Evolutionary conservation across 495 filamentous ascomycete genomes (phyloP).

Genomic region (Cairneyella variabilis): DNA sequence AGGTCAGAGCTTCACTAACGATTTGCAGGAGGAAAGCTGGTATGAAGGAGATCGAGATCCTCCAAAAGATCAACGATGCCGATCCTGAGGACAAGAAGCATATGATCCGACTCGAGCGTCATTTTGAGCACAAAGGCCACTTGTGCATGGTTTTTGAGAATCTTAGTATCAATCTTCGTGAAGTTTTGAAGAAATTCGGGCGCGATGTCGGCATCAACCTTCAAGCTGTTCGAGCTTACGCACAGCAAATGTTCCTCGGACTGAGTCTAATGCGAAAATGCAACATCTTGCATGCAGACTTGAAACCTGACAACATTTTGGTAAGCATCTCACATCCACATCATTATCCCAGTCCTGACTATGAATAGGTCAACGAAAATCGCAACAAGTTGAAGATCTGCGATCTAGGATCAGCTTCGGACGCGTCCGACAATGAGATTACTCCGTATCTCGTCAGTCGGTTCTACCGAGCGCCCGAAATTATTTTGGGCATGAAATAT

Average conservation of each 20-base stretch:
- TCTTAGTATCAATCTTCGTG: slow-evolving; percentile 85
- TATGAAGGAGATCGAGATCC: slow-evolving; percentile 89
- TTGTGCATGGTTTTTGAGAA: slow-evolving; percentile 97
- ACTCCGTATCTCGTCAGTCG: slow-evolving; percentile 92
- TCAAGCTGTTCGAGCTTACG: slow-evolving; percentile 79
- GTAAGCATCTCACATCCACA: slow-evolving; percentile 33
- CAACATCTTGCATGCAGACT: slow-evolving; percentile 89
- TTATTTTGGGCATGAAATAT: slow-evolving; percentile 92
- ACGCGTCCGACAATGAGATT: slow-evolving; percentile 84
- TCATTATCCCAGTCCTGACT: slow-evolving; percentile 7
- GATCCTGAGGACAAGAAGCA: slow-evolving; percentile 93
- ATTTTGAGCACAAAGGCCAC: slow-evolving; percentile 93
- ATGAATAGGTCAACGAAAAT: slow-evolving; percentile 60
- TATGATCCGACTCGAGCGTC: slow-evolving; percentile 77
- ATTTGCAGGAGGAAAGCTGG: slow-evolving; percentile 68
- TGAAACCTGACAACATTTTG: slow-evolving; percentile 97
- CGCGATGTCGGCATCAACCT: slow-evolving; percentile 88
- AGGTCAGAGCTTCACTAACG: slow-evolving; percentile 18
- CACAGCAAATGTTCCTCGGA: slow-evolving; percentile 90
- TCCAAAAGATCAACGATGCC: slow-evolving; percentile 74
- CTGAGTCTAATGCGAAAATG: slow-evolving; percentile 81
- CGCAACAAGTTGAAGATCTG: slow-evolving; percentile 89
- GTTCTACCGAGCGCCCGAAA: slow-evolving; percentile 95
- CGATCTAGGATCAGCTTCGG: slow-evolving; percentile 90
- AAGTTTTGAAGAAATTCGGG: slow-evolving; percentile 96